These are phyloP conservation scores for Pichia sp. DNA, from an alignment of 1,139 yeast species.

Conservation along the genomic window DNA sequence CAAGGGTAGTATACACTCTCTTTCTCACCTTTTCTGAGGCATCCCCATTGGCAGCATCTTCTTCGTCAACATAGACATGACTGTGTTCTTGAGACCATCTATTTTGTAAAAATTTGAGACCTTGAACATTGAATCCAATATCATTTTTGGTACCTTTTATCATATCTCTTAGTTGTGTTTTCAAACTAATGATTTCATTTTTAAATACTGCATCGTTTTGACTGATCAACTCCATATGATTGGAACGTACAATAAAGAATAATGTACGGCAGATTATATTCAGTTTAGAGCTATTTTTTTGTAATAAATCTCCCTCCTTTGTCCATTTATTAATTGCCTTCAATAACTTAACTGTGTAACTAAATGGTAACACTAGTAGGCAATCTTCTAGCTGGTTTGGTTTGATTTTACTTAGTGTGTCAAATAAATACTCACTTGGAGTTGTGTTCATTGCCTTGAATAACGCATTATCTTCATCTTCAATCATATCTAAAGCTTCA, in stretches of 20 bases:
- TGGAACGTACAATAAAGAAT: constrained; percentile 63
- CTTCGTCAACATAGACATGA: constrained; percentile 66
- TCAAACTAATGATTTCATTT: constrained; percentile 52
- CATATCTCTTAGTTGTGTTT: constrained; percentile 47
- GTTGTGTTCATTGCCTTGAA: constrained; percentile 61
- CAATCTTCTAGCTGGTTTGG: constrained; percentile 92
- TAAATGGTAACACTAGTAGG: constrained; percentile 80
- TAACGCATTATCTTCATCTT: constrained; percentile 64
- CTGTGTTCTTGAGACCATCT: constrained; percentile 79
- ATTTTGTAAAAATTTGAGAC: constrained; percentile 61
- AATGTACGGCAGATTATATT: constrained; percentile 68
- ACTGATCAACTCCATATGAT: constrained; percentile 66
- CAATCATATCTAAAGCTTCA: constrained; percentile 87
- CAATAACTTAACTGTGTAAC: constrained; percentile 66
- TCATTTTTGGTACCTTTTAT: constrained; percentile 48
- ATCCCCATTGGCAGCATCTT: constrained; percentile 30
- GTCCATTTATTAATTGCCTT: constrained; percentile 76
- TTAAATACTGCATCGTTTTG: constrained; percentile 60
- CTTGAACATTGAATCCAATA: constrained; percentile 85
- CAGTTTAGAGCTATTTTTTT: constrained; percentile 42
- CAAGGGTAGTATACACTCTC: constrained; percentile 49
- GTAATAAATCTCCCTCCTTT: constrained; percentile 34
- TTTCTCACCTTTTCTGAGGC: constrained; percentile 45
- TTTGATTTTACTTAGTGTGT: constrained; percentile 59
- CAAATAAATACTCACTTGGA: constrained; percentile 76